Percentiles rank a stretch among this genome's conserved stretches.
These are phyloP conservation scores for Solanum hybrid DNA, from an alignment of 305 asterid genomes.

Conservation along the genomic window DNA sequence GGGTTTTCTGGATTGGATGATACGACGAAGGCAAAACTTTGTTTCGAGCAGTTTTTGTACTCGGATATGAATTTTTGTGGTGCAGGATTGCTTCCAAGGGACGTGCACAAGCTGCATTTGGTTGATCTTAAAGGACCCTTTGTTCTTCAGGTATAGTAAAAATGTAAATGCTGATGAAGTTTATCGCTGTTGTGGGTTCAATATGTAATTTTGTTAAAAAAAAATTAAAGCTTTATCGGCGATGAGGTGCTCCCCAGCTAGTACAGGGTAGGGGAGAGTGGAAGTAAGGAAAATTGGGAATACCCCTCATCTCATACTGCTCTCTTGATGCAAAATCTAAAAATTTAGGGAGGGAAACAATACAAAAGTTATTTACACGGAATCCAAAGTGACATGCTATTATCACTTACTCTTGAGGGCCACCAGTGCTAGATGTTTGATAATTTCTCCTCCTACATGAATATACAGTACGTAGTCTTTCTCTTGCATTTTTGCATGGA, in stretches of 20 bases:
- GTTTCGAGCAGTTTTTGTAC: conserved; percentile 59
- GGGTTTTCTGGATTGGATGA: conserved; percentile 36
- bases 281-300: neutral
- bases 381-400: neutral
- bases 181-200: neutral
- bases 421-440: neutral
- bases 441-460: neutral
- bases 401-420: neutral
- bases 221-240: neutral
- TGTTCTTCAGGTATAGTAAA: conserved; percentile 61
- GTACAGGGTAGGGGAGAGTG: neutral
- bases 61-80: conserved; percentile 80
- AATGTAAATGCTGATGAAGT: neutral
- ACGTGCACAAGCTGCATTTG: conserved; percentile 44
- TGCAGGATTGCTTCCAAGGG: conserved; percentile 62
- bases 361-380: neutral
- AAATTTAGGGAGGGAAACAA: neutral
- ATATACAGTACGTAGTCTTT: neutral
- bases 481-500: neutral
- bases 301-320: neutral
- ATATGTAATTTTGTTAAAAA: neutral
- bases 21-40: conserved; percentile 58
- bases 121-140: conserved; percentile 84
- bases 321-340: neutral
- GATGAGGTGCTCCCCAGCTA: neutral